phyloP scores from a whole-genome alignment of 2,329 filamentous ascomycete species.

The Chaetomium strumarium region DNA sequence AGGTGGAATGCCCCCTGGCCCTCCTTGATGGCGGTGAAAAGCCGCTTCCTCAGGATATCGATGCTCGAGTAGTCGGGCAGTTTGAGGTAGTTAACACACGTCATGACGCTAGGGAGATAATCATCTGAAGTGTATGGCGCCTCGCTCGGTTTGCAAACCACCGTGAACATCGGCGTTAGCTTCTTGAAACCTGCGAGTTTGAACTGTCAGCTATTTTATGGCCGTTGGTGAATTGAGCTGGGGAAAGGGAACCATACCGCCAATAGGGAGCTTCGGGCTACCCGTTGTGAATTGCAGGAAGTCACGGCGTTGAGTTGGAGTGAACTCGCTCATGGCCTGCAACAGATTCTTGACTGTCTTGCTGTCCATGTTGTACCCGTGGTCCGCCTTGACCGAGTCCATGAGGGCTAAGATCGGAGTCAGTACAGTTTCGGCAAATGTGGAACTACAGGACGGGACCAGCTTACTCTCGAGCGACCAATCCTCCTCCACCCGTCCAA shows the following conservation, averaged over 20 bases:
- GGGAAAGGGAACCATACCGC: constrained; percentile 56
- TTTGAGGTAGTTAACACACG: constrained; percentile 98
- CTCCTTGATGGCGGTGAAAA: constrained; percentile 84
- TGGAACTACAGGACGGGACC: not conserved
- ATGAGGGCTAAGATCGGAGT: constrained; percentile 61
- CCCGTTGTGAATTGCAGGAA: constrained; percentile 98
- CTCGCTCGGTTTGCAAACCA: constrained; percentile 98
- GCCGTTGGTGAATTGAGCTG: not conserved
- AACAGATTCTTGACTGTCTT: constrained; percentile 89
- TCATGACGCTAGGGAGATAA: constrained; percentile 99
- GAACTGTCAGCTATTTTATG: constrained; percentile 26
- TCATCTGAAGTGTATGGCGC: constrained; percentile 90
- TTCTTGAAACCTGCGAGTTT: constrained; percentile 74
- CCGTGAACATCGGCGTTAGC: constrained; percentile 96
- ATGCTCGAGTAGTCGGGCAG: constrained; percentile 86
- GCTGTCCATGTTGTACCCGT: constrained; percentile 98
- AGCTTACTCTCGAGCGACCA: constrained; percentile 93
- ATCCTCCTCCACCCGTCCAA: constrained; percentile 88
- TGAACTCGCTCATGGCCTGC: constrained; percentile 88
- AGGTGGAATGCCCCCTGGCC: constrained; percentile 97
- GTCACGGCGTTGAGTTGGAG: constrained; percentile 68
- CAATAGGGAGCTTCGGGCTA: constrained; percentile 95
- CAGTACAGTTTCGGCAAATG: not conserved
- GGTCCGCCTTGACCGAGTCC: constrained; percentile 97
- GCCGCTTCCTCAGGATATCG: constrained; percentile 68